Base-by-base conservation (phyloP, 805 yeast species). In the Kluyveromyces siamensis region DNA sequence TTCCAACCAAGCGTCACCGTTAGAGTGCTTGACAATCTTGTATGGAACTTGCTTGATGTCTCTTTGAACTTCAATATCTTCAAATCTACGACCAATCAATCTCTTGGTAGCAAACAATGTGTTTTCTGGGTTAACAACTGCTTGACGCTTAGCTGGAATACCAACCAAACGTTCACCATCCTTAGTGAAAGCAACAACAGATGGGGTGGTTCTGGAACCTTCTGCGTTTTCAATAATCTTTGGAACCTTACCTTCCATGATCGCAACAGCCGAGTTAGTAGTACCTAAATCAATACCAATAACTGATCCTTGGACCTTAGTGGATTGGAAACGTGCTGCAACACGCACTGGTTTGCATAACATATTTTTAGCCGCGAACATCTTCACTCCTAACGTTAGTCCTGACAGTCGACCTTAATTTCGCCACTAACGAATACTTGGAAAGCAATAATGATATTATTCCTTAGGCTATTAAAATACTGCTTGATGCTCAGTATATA, bases 1-100 rank as follows among this genome's bases (percentile, higher is more conserved):
- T 75, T 87, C 88, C 50, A 89, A 81, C 96, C 96, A 89, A 50
- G 96, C 96, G 67, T 90, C 97, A 57, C 96, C 96, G 68, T 90
- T 90, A 55, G 76, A 69, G 78, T 88, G 95, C 76, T 87, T 83
- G 62, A 86, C 84, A 57, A 89, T 87, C 74, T 84, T 81, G 82
- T 87, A 89, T 48, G 97, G 96, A 48, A 89, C 91, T 71, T 84
- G 83, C 61, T 77, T 75, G 63, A 87, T 75, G 70, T 90, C 96
- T 72, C 85, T 82, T 73, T 88, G 96, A 53, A 90, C 96, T 73
- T 89, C 97, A 49, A 70, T 63, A 70, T 90, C 96, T 67, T 81
- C 85, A 69, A 81, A 89, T 69, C 96, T 84, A 65, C 97, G 82
- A 62, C 97, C 97, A 63, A 89, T 90, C 66, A 89, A 76, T 72